These are phyloP conservation scores for Zea mays DNA, from an alignment of 176 grass and related monocot genomes.

Conservation along the genomic window DNA sequence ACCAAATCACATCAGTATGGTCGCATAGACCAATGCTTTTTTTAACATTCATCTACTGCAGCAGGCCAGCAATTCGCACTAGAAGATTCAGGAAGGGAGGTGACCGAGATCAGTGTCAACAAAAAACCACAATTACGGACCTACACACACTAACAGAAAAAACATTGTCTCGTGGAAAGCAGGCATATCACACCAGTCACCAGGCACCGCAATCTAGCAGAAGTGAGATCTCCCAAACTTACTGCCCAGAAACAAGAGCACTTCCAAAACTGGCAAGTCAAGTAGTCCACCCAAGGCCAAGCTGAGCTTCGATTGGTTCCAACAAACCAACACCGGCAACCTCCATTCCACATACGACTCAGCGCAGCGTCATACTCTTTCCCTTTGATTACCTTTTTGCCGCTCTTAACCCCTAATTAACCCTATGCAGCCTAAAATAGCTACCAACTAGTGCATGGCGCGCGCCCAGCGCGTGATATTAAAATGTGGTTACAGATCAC, in stretches of 20 bases:
- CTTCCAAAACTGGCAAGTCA: slow-evolving; percentile 13
- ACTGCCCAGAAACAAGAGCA: background rate
- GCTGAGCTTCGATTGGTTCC: background rate
- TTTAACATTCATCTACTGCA: background rate
- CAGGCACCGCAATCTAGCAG: background rate
- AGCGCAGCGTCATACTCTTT: background rate
- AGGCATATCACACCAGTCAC: background rate
- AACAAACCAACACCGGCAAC: background rate
- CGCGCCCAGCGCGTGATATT: too few species aligned
- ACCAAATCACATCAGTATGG: background rate
- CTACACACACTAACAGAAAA: background rate
- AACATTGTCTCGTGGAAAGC: background rate
- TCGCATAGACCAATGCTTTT: background rate
- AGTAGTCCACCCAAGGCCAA: background rate
- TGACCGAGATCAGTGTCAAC: background rate
- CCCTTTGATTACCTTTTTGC: background rate
- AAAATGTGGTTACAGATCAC: too few species aligned
- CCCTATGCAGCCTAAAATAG: background rate
- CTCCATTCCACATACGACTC: slow-evolving; percentile 2
- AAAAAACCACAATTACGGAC: background rate
- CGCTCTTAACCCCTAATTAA: background rate
- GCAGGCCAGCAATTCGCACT: background rate
- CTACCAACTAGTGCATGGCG: too few species aligned
- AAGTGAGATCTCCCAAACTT: background rate
- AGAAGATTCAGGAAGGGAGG: background rate